Base-by-base conservation (phyloP, 352 stramenopile species). In the Phytopythium litorale region DNA sequence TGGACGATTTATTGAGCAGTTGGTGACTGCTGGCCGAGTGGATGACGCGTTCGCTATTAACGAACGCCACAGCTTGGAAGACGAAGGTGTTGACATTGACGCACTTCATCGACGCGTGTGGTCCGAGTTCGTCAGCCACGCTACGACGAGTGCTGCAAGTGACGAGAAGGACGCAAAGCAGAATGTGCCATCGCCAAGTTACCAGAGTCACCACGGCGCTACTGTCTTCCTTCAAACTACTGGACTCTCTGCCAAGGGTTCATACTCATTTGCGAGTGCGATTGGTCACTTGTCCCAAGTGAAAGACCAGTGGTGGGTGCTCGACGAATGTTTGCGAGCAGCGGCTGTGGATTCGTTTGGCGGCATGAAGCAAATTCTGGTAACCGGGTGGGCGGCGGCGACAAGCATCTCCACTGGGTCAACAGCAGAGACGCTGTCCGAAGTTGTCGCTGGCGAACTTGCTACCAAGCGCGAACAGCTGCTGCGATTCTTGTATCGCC, bases 351-450 rank as follows among this genome's bases (percentile, higher is more conserved):
- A 78, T 46, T 88, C 77, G 9, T 71, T 72, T 3, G 51, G 59
- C 4, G 68, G 75, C n/a, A 90, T 89, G 81, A 86, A 81, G 28
- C 78, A 79, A 19, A 66, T 92, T 16, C 60, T 92, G n/a, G 63
- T 73, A 12, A 50, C 76, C 50, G 83, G 77, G 3, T 64, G 73
- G 61, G 63, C 69, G 59, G 71, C 75, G 4, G 63, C 73, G 48
- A 25, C 60, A 4, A 62, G 21, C 1, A 28, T 70, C 11, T 28
- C 4, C 35, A 46, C 15, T 45, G 35, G 13, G 16, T 76, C 28
- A 51, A 59, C 32, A 56, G 53, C 32, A 18, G 13, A 49, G 28
- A 35, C 11, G 12, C 2, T 23, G 18, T 15, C 30, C 30, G 49
- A 68, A 12, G 60, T 65, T 18, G 46, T 46, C 21, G 28, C 30